Evolutionary conservation across 2,329 filamentous ascomycete species (phyloP), one percentile per base, ranked within the genome.

Genomic region (Claviceps fusiformis): DNA sequence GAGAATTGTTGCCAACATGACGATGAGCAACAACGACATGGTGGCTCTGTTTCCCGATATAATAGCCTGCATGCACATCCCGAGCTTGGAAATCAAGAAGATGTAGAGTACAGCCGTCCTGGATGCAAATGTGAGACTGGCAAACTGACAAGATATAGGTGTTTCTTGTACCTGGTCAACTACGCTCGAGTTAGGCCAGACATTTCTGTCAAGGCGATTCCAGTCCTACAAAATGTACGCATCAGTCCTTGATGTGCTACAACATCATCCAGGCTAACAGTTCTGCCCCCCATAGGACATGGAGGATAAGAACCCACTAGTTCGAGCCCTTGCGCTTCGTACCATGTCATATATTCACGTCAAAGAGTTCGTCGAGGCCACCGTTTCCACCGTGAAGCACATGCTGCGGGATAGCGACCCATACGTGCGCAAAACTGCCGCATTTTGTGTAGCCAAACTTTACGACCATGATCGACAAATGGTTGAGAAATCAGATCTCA

Each of bases 1-100:
- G 80, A 96, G 96, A 79, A 97, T 98, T 63, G 93, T 98, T 64
- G 93, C 93, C 69, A 98, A 98, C 70, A 98, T 98, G 93, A 98
- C 93, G 61, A 98, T 98, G 93, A 97, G 92, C 81, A 98, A 98
- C 74, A 98, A 97, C 67, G 93, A 98, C 71, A 98, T 98, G 93
- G 87, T 97, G 55, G 90, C 89, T 44, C 77, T 98, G 53, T 98
- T 98, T 64, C 90, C 92, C 19, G 93, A 98, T 68, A 87, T 98
- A 57, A 88, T 98, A 63, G 84, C 78, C 59, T 97, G 92, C 76
- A 98, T 98, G 93, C 83, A 88, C 63, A 88, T 98, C 59, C 86
- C 85, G 53, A 95, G 87, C 64, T 75, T 98, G 69, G 93, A 98
- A 73, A 96, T 98, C 73, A 98, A 98, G 81, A 98, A 98, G 79